These are phyloP conservation scores for Choanephora cucurbitarum DNA, from an alignment of 371 early-diverging fungal species.

Conservation along the genomic window DNA sequence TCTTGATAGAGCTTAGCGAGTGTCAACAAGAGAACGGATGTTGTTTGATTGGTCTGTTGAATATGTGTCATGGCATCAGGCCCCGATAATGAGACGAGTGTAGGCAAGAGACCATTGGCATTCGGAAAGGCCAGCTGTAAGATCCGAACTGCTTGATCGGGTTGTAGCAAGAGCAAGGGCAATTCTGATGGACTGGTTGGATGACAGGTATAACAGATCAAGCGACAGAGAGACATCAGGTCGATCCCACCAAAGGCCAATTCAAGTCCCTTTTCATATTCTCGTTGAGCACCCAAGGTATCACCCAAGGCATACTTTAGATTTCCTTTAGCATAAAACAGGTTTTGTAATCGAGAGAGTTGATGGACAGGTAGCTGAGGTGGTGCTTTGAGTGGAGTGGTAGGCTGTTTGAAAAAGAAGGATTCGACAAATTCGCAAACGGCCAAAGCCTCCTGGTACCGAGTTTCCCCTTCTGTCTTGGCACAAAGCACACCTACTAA, in stretches of 20 bases:
- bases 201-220: conserved; percentile 45
- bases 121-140: conserved; percentile 61
- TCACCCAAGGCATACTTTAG: conserved; percentile 78
- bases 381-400: conserved; percentile 28
- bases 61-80: conserved; percentile 4
- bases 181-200: conserved; percentile 18
- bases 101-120: conserved; percentile 67
- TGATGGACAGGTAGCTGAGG: conserved; percentile 58
- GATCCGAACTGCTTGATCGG: conserved; percentile 66
- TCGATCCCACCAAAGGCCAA: conserved; percentile 75
- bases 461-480: conserved; percentile 43
- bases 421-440: conserved; percentile 82
- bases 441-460: conserved; percentile 76
- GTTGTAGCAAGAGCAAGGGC: conserved; percentile 65
- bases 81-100: conserved; percentile 27
- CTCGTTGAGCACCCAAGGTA: conserved; percentile 68
- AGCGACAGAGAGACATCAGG: conserved; percentile 58
- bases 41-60: conserved; percentile 74
- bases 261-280: conserved; percentile 80
- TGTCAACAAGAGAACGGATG: conserved; percentile 78
- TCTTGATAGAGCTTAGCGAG: conserved; percentile 90
- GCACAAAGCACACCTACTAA: conserved; percentile 81
- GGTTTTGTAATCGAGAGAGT: conserved; percentile 68
- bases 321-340: conserved; percentile 87
- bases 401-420: conserved; percentile 44